A percentile compares a stretch with the other conserved stretches of the same genome.
Conservation (phyloP, 768 basidiomycete genomes). For the Pleurotus salmoneostramineus region DNA sequence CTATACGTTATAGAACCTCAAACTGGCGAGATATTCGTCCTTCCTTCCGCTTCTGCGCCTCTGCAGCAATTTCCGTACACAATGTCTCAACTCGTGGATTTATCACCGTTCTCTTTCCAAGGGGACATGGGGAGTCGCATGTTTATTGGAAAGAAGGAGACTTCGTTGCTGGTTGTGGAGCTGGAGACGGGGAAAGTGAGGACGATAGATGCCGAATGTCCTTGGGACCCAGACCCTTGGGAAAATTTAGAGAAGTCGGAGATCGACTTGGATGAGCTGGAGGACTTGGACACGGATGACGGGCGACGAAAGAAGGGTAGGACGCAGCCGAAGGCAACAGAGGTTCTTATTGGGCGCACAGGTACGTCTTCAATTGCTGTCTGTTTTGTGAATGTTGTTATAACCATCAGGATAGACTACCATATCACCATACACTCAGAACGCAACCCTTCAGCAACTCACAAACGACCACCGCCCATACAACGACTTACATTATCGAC, state of each 20-base stretch:
- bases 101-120: conserved; percentile 77
- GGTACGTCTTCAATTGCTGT: conserved; percentile 25
- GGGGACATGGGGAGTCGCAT: conserved; percentile 62
- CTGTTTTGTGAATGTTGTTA: background rate
- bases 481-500: conserved; percentile 90
- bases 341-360: conserved; percentile 49
- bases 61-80: conserved; percentile 88
- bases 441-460: conserved; percentile 19
- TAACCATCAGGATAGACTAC: conserved; percentile 57
- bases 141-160: conserved; percentile 91
- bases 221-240: conserved; percentile 61
- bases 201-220: conserved; percentile 72
- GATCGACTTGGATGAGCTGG: conserved; percentile 57
- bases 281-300: conserved; percentile 33
- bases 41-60: conserved; percentile 60
- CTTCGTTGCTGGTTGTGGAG: conserved; percentile 71
- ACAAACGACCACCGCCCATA: conserved; percentile 30
- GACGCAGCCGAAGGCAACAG: conserved; percentile 36
- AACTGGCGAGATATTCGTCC: conserved; percentile 89
- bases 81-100: conserved; percentile 89
- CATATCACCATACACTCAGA: conserved; percentile 79
- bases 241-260: conserved; percentile 33
- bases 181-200: conserved; percentile 79
- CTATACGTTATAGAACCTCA: conserved; percentile 94
- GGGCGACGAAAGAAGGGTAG: conserved; percentile 33